phyloP scores from a whole-genome alignment of 768 basidiomycete species.

The Hortiboletus flavorubellus region DNA sequence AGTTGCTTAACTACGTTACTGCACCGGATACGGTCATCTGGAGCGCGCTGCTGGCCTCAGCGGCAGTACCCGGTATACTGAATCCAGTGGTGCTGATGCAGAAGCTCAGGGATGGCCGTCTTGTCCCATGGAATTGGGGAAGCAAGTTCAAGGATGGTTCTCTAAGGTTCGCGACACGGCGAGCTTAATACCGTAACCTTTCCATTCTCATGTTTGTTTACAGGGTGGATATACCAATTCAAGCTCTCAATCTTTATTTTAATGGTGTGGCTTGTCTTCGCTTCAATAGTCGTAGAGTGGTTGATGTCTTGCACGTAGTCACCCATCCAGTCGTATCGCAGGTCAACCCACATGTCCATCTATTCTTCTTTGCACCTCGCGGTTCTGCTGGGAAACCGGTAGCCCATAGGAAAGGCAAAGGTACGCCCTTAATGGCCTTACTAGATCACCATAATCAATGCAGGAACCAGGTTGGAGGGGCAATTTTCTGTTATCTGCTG shows the following conservation, averaged over 20 bases:
- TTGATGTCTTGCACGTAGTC: conserved; percentile 41
- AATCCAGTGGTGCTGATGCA: conserved; percentile 96
- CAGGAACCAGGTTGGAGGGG: conserved; percentile 77
- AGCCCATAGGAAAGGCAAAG: conserved; percentile 91
- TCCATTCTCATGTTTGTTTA: neutral
- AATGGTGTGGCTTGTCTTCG: conserved; percentile 49
- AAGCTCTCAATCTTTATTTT: conserved; percentile 84
- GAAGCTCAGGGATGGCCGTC: conserved; percentile 72
- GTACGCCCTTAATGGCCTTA: conserved; percentile 29
- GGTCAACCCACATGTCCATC: conserved; percentile 86
- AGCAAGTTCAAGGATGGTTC: conserved; percentile 93
- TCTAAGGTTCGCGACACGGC: conserved; percentile 49
- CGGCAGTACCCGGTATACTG: conserved; percentile 92
- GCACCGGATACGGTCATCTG: conserved; percentile 90
- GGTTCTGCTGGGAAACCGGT: conserved; percentile 92
- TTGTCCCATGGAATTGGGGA: conserved; percentile 94
- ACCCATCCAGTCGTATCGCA: conserved; percentile 93
- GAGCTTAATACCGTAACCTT: neutral
- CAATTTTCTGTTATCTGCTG: conserved; percentile 87
- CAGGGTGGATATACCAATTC: conserved; percentile 93
- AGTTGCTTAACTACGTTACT: conserved; percentile 91
- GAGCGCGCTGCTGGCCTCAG: conserved; percentile 81
- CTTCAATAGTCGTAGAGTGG: neutral
- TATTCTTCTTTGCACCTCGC: conserved; percentile 92
- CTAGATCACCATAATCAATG: neutral